Evolutionary conservation across 1,284 basidiomycete genomes (phyloP), one percentile per base, ranked within the genome.

Genomic region (Fomitopsis pinicola): DNA sequence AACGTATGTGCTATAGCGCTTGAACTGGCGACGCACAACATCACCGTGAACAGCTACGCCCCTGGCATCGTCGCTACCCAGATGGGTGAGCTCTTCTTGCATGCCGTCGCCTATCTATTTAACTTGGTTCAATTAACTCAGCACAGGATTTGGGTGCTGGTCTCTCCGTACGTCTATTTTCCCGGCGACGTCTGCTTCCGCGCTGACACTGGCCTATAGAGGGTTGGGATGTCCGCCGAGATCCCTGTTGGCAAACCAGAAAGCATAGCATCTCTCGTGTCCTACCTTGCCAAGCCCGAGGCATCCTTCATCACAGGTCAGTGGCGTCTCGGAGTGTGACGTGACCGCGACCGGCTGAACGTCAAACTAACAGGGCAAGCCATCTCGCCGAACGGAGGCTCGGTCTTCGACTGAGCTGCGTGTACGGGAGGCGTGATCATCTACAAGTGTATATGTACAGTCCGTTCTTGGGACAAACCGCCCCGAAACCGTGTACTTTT

Each of bases 221-320:
- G 26, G 19, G n/a, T 56, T 15, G 46, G 36, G 2, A 50, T 52
- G 44, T 46, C 44, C 10, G 36, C 45, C 36, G 45, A 40, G 19
- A 36, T 33, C n/a, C 50, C 38, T 9, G 50, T 38, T 10, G 58
- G 46, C 17, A 42, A 58, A 3, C 60, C 60, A 17, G 57, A 61
- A 3, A 55, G 54, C 42, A 45, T 64, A 15, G 50, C 60, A 17
- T 55, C 59, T 38, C 17, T 63, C 15, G 62, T 65, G 6, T 63
- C 60, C 5, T 65, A 65, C 42, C 38, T 64, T 3, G 61, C 36
- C 14, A 65, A 63, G 40, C 63, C 63, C 9, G 63, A 65, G 57
- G 42, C 62, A 1, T 59, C 59, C 46, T 65, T 65, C 54, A 54
- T 65, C 26, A 65, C 62, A 19, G 64, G 64, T 65, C 54, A 26